A percentile compares a stretch with the other conserved stretches of the same genome.
phyloP scores from a whole-genome alignment of 2,329 filamentous ascomycete genomes.

The Botrytis aclada region DNA sequence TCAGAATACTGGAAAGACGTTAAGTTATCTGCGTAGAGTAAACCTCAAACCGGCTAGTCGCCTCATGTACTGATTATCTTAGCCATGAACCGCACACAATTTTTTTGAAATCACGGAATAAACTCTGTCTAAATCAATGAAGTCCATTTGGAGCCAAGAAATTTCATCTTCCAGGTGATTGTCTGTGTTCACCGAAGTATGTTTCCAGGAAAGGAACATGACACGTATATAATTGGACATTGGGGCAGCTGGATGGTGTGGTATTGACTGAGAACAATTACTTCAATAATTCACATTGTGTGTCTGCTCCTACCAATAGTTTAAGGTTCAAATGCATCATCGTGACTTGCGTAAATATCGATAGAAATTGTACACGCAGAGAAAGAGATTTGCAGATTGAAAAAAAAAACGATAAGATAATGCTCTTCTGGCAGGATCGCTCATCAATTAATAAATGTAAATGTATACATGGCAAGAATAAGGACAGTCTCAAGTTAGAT shows the following conservation, averaged over 20 bases:
- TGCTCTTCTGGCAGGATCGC: rapidly evolving
- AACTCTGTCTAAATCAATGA: neutral
- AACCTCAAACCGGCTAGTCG: neutral
- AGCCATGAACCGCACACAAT: neutral
- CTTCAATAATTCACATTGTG: neutral
- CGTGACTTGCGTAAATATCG: neutral
- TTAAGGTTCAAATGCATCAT: neutral
- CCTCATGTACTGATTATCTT: neutral
- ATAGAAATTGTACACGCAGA: neutral
- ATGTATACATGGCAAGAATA: rapidly evolving
- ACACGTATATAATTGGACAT: neutral
- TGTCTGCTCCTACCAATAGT: neutral
- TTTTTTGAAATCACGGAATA: neutral
- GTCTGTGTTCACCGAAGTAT: neutral
- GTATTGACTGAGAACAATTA: neutral
- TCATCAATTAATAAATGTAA: neutral
- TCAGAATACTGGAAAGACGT: neutral
- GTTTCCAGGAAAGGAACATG: rapidly evolving
- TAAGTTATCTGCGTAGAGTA: neutral
- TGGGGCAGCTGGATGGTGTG: neutral
- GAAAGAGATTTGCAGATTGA: neutral
- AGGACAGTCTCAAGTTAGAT: too few species aligned
- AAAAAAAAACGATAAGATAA: neutral
- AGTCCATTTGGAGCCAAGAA: neutral
- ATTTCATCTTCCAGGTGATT: neutral